These are phyloP conservation scores for Lactifluus rugatus DNA, from an alignment of 768 basidiomycete species.

Conservation along the genomic window DNA sequence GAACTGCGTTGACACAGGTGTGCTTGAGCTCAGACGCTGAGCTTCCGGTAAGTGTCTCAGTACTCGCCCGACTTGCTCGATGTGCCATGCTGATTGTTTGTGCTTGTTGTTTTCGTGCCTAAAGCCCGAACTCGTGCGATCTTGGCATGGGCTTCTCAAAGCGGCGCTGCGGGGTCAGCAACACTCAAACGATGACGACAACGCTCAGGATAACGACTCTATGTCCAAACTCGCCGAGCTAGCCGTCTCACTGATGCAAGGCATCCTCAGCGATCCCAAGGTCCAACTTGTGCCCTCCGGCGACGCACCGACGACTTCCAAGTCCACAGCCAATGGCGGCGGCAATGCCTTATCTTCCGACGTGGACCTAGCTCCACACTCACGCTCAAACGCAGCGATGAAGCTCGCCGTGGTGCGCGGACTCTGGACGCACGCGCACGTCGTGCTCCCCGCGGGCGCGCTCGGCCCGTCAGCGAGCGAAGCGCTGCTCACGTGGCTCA, in stretches of 20 bases:
- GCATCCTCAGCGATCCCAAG: slow-evolving; percentile 14
- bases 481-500: slow-evolving; percentile 39
- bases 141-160: slow-evolving; percentile 51
- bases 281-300: slow-evolving; percentile 13
- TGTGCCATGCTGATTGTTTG: too few relatives aligned
- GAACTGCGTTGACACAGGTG: slow-evolving; percentile 33
- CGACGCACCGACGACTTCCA: neutral
- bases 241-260: slow-evolving; percentile 6
- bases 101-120: neutral
- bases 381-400: slow-evolving; percentile 35
- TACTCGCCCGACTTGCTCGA: too few relatives aligned
- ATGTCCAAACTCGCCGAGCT: slow-evolving; percentile 19
- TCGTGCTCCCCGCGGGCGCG: slow-evolving; percentile 33
- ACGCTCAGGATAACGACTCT: slow-evolving; percentile 27
- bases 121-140: slow-evolving; percentile 40
- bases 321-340: too few relatives aligned
- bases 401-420: slow-evolving; percentile 49
- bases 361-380: slow-evolving; percentile 16
- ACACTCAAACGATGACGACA: slow-evolving; percentile 24
- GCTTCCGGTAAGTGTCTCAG: slow-evolving; percentile 40
- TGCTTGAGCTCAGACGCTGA: slow-evolving; percentile 36
- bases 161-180: slow-evolving; percentile 38
- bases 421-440: slow-evolving; percentile 45
- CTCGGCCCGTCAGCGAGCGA: slow-evolving; percentile 36
- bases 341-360: neutral